Percentiles rank a stretch among this genome's conserved stretches.
phyloP scores from a whole-genome alignment of 371 early-diverging fungal genomes.

The Lichtheimia corymbifera region DNA sequence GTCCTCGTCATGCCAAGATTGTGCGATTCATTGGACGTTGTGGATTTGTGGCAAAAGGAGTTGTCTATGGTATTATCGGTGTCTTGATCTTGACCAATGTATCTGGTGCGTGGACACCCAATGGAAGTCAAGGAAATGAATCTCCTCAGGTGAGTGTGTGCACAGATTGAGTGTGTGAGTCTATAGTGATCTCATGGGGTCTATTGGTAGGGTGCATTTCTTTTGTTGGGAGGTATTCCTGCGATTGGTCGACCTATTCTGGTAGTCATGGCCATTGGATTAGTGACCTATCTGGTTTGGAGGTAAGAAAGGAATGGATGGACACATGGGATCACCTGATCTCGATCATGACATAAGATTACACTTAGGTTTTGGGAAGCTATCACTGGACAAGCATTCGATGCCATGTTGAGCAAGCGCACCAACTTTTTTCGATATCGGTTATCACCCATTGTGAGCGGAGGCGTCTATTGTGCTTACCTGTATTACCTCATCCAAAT shows the following conservation, averaged over 20 bases:
- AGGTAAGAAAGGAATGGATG: slow-evolving; percentile 18
- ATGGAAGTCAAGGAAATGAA: slow-evolving; percentile 45
- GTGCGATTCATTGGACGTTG: slow-evolving; percentile 17
- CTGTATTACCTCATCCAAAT: slow-evolving; percentile 46
- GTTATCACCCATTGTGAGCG: slow-evolving; percentile 50
- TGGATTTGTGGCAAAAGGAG: slow-evolving; percentile 48
- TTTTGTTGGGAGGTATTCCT: slow-evolving; percentile 46
- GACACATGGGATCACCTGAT: background rate
- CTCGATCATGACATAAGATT: background rate
- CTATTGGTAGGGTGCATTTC: slow-evolving; percentile 36
- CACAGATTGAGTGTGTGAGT: no score
- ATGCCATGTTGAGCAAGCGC: slow-evolving; percentile 34
- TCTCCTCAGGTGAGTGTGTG: slow-evolving; percentile 36
- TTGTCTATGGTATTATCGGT: slow-evolving; percentile 52
- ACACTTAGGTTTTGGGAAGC: slow-evolving; percentile 44
- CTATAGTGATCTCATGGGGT: no score
- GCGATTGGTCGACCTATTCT: slow-evolving; percentile 37
- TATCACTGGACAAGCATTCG: slow-evolving; percentile 45
- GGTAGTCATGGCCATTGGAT: slow-evolving; percentile 45
- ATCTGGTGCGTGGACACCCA: slow-evolving; percentile 38
- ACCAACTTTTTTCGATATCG: slow-evolving; percentile 50
- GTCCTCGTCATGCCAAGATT: slow-evolving; percentile 12
- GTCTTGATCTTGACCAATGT: slow-evolving; percentile 43
- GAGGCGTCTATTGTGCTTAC: slow-evolving; percentile 42
- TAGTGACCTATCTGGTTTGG: slow-evolving; percentile 47